phyloP scores from a whole-genome alignment of 306 rosid genomes.

The Acacia acuminata region DNA sequence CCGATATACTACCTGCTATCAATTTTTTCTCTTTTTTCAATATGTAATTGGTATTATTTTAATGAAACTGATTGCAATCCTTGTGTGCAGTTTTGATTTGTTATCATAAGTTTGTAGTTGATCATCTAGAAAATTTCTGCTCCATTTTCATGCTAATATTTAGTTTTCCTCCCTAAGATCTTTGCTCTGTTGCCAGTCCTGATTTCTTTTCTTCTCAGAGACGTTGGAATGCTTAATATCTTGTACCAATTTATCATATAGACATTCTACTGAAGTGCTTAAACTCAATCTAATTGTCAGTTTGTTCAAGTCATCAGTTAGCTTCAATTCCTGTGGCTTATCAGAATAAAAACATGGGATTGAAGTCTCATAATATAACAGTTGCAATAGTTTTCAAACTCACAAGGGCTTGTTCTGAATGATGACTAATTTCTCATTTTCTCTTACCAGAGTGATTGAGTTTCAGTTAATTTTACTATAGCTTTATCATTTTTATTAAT shows the following conservation, averaged over 20 bases:
- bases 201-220: background rate
- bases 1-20: background rate
- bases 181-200: background rate
- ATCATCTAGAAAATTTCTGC: background rate
- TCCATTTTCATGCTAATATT: background rate
- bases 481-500: conserved; percentile 6
- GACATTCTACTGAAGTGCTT: background rate
- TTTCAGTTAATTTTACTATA: background rate
- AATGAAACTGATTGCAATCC: background rate
- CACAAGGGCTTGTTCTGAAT: background rate
- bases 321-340: background rate
- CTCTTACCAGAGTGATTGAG: background rate
- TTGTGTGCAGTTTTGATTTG: background rate
- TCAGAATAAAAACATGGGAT: conserved; percentile 1
- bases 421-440: conserved; percentile 11
- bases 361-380: background rate
- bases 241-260: background rate
- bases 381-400: conserved; percentile 13
- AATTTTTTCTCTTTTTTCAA: background rate
- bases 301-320: background rate
- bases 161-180: background rate
- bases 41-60: background rate
- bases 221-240: background rate
- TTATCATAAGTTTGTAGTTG: background rate
- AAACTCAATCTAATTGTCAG: background rate